Evolutionary conservation across 306 rosid genomes (phyloP).

Genomic region (Echinosophora koreensis): DNA sequence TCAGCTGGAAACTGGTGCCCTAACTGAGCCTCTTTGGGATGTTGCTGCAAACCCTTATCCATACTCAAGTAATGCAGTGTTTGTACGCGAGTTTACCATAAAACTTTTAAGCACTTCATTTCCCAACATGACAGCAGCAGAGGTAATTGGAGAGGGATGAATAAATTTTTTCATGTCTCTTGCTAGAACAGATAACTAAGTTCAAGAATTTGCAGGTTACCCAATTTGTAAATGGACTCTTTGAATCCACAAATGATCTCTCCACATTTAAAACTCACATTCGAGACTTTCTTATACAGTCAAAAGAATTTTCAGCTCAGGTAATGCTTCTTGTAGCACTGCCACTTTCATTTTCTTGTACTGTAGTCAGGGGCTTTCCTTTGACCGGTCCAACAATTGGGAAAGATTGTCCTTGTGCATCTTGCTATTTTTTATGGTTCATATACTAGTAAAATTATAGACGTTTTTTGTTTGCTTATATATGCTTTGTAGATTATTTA

Average conservation of each 20-base stretch:
- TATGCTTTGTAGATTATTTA: neutral
- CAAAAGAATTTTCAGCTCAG: slow-evolving; percentile 99
- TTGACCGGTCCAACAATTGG: neutral
- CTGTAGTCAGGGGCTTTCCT: neutral
- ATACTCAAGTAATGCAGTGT: slow-evolving; percentile 75
- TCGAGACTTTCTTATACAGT: slow-evolving; percentile 91
- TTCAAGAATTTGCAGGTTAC: slow-evolving; percentile 68
- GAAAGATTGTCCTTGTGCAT: neutral
- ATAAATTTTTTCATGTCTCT: slow-evolving; percentile 1
- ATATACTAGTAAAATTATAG: neutral
- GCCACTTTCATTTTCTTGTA: slow-evolving; percentile 18
- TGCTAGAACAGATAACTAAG: slow-evolving; percentile 33
- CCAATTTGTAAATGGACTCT: slow-evolving; percentile 90
- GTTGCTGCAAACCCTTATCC: slow-evolving; percentile 64
- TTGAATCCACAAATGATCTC: slow-evolving; percentile 81
- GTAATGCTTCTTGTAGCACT: slow-evolving; percentile 48
- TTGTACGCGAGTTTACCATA: slow-evolving; percentile 88
- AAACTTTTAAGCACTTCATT: slow-evolving; percentile 91
- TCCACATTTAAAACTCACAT: slow-evolving; percentile 82
- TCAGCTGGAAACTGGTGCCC: slow-evolving; percentile 81
- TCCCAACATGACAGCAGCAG: slow-evolving; percentile 94
- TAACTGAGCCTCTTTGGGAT: slow-evolving; percentile 97
- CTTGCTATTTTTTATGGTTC: slow-evolving; percentile 1
- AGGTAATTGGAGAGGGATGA: slow-evolving; percentile 59
- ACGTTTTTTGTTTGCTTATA: slow-evolving; percentile 7